Conservation (phyloP, 2,329 filamentous ascomycete genomes). For the Venturia oleaginea region DNA sequence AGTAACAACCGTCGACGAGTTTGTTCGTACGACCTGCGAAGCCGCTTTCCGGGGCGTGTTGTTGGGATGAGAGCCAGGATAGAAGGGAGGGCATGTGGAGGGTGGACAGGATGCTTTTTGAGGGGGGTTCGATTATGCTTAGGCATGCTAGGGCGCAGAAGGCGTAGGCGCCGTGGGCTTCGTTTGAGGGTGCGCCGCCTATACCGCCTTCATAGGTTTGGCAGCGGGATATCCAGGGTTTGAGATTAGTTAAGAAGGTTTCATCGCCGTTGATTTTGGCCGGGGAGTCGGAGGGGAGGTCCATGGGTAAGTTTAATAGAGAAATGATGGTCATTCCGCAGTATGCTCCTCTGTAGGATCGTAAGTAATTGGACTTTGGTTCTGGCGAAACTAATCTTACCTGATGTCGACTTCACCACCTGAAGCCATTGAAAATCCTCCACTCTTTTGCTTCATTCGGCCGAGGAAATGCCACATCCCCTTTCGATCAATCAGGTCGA, state of each 20-base stretch:
- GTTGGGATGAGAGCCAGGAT: slow-evolving; percentile 80
- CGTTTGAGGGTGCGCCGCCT: slow-evolving; percentile 71
- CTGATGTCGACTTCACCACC: slow-evolving; percentile 86
- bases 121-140: slow-evolving; percentile 72
- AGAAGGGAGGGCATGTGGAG: slow-evolving; percentile 70
- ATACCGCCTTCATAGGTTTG: slow-evolving; percentile 96
- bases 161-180: slow-evolving; percentile 94
- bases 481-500: slow-evolving; percentile 68
- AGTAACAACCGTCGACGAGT: slow-evolving; percentile 95
- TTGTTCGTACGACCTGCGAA: slow-evolving; percentile 95
- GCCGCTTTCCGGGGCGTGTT: slow-evolving; percentile 85
- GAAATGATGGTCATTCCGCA: slow-evolving; percentile 80
- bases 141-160: slow-evolving; percentile 90
- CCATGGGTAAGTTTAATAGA: slow-evolving; percentile 71
- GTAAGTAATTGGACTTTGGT: slow-evolving; percentile 25
- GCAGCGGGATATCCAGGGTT: slow-evolving; percentile 71
- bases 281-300: slow-evolving; percentile 64
- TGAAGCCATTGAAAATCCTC: slow-evolving; percentile 79
- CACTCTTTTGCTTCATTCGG: slow-evolving; percentile 72
- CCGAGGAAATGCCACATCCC: slow-evolving; percentile 89
- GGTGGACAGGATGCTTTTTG: slow-evolving; percentile 55
- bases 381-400: slow-evolving; percentile 12
- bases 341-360: slow-evolving; percentile 60
- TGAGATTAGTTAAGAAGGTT: slow-evolving; percentile 62
- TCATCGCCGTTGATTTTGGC: slow-evolving; percentile 53